phyloP scores from a whole-genome alignment of 768 basidiomycete species.

The Kwoniella botswanensis region DNA sequence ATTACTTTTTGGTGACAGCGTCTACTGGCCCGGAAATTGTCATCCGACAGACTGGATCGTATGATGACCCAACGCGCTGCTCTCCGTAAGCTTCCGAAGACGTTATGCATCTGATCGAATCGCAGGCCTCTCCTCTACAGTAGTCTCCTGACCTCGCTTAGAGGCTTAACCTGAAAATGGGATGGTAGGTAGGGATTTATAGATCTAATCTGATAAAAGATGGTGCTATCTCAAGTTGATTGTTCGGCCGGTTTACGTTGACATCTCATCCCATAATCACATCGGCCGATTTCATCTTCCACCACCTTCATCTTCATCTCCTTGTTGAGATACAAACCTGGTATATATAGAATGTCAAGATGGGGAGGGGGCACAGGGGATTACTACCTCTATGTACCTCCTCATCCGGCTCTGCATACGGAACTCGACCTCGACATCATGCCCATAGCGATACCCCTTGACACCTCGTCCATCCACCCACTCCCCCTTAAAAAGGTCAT shows the following conservation, averaged over 20 bases:
- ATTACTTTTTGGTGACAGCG: too few species aligned
- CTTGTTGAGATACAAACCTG: not conserved
- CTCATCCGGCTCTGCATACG: not conserved
- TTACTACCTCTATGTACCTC: not conserved
- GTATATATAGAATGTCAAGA: conserved; percentile 2
- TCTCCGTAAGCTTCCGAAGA: not conserved
- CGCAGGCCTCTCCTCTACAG: not conserved
- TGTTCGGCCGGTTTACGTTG: conserved; percentile 14
- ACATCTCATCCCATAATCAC: not conserved
- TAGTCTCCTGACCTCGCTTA: not conserved
- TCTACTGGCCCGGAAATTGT: too few species aligned
- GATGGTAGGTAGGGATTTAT: not conserved
- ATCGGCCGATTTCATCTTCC: not conserved
- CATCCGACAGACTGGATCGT: too few species aligned
- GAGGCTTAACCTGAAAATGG: not conserved
- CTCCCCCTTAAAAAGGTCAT: not conserved
- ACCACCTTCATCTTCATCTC: not conserved
- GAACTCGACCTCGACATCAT: not conserved
- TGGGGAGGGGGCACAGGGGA: conserved; percentile 2
- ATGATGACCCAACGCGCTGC: too few species aligned
- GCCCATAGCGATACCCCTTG: conserved; percentile 15
- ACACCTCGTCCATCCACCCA: not conserved
- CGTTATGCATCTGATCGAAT: not conserved
- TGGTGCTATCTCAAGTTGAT: not conserved
- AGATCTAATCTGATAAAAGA: conserved; percentile 16